These are phyloP conservation scores for Kodamaea kaohsiungensis DNA, from an alignment of 805 yeast species.

Conservation along the genomic window DNA sequence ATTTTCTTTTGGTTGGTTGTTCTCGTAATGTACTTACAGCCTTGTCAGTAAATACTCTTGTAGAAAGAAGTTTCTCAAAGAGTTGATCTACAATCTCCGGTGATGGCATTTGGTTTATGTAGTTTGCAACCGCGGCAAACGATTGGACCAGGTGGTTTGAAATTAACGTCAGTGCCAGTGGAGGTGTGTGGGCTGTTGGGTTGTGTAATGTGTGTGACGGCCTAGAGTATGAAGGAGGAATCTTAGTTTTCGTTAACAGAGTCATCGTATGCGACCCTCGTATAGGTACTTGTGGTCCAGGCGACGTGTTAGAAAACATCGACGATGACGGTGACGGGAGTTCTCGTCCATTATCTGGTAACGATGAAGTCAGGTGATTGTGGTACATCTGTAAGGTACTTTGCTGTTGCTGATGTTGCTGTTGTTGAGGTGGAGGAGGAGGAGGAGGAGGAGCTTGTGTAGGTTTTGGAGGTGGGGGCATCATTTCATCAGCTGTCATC, in stretches of 20 bases:
- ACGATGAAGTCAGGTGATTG: background rate
- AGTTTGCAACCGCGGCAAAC: constrained; percentile 33
- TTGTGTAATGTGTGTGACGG: background rate
- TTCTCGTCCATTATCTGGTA: background rate
- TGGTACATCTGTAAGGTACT: background rate
- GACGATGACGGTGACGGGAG: background rate
- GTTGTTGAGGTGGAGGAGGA: too few relatives aligned
- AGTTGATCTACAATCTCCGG: constrained; percentile 37
- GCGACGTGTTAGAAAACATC: constrained; percentile 1
- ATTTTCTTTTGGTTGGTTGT: constrained; percentile 37
- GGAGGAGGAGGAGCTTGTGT: constrained; percentile 1
- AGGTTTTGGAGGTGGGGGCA: constrained; percentile 20
- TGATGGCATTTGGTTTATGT: constrained; percentile 36
- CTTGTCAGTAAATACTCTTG: constrained; percentile 38
- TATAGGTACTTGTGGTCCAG: background rate
- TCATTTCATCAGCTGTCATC: constrained; percentile 20
- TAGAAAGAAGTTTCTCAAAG: constrained; percentile 40
- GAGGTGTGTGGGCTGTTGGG: constrained; percentile 4
- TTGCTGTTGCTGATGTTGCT: too few relatives aligned
- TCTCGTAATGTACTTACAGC: constrained; percentile 33
- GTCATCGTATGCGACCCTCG: background rate
- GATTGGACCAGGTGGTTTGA: constrained; percentile 17
- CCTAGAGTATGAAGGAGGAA: background rate
- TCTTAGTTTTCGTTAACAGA: background rate
- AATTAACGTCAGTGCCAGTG: background rate